phyloP scores from a whole-genome alignment of 2,329 filamentous ascomycete genomes.

The Scedosporium dehoogii region DNA sequence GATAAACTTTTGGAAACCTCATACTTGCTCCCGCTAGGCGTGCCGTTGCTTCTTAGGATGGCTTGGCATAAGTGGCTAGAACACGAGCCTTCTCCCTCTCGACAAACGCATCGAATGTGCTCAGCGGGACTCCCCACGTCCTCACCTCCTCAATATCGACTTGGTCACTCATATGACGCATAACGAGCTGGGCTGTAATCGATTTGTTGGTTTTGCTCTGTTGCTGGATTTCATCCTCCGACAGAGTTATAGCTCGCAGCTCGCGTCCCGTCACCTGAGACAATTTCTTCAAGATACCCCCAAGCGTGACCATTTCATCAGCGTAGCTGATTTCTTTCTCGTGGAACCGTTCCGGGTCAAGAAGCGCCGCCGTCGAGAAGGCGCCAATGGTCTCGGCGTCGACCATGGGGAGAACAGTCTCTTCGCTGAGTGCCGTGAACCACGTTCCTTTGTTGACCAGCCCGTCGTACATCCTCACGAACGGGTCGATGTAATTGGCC shows the following conservation, averaged over 20 bases:
- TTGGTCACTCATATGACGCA: slow-evolving; percentile 23
- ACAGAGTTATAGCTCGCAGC: slow-evolving; percentile 26
- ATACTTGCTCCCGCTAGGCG: too few relatives aligned
- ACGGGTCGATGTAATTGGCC: slow-evolving; percentile 36
- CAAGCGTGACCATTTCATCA: slow-evolving; percentile 26
- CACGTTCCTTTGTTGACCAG: slow-evolving; percentile 27
- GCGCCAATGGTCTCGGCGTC: slow-evolving; percentile 36
- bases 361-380: slow-evolving; percentile 32
- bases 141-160: slow-evolving; percentile 24
- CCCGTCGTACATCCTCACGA: slow-evolving; percentile 27
- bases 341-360: slow-evolving; percentile 29
- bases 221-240: slow-evolving; percentile 27
- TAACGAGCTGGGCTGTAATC: slow-evolving; percentile 24
- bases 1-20: neutral
- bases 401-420: slow-evolving; percentile 28
- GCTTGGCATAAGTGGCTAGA: slow-evolving; percentile 17
- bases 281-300: slow-evolving; percentile 26
- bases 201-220: slow-evolving; percentile 25
- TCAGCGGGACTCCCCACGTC: slow-evolving; percentile 28
- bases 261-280: slow-evolving; percentile 21
- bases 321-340: slow-evolving; percentile 28
- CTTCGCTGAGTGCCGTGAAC: slow-evolving; percentile 22
- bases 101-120: slow-evolving; percentile 33
- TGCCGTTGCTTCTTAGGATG: neutral
- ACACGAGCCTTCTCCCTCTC: slow-evolving; percentile 25